These are phyloP conservation scores for Metschnikowia santaceciliae DNA, from an alignment of 805 yeast species.

Conservation along the genomic window DNA sequence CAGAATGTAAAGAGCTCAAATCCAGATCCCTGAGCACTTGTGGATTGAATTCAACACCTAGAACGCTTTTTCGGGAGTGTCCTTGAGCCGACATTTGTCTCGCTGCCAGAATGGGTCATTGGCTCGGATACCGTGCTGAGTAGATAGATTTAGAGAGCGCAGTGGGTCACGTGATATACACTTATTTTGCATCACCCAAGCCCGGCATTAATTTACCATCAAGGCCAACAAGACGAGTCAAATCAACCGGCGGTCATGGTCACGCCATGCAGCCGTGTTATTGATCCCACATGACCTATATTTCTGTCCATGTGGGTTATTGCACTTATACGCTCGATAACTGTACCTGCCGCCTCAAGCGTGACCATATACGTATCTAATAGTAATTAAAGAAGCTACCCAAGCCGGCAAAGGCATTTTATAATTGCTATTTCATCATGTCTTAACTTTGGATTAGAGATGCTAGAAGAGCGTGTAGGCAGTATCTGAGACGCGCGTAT, in stretches of 20 bases:
- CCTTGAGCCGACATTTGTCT: neutral
- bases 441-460: neutral
- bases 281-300: neutral
- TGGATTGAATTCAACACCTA: neutral
- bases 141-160: neutral
- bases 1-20: neutral
- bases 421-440: neutral
- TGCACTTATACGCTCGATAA: neutral
- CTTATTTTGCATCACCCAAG: neutral
- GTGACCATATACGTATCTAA: no score
- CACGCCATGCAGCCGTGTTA: neutral
- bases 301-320: neutral
- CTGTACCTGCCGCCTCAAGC: no score
- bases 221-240: neutral
- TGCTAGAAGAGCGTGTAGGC: neutral
- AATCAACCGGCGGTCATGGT: neutral
- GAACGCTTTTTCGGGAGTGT: neutral
- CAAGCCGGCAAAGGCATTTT: no score
- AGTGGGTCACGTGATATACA: neutral
- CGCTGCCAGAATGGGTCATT: neutral
- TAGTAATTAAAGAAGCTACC: no score
- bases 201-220: neutral
- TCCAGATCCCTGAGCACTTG: neutral
- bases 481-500: conserved; percentile 3
- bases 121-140: neutral